phyloP scores from a whole-genome alignment of 345 rosid species.

The Dimocarpus longan region DNA sequence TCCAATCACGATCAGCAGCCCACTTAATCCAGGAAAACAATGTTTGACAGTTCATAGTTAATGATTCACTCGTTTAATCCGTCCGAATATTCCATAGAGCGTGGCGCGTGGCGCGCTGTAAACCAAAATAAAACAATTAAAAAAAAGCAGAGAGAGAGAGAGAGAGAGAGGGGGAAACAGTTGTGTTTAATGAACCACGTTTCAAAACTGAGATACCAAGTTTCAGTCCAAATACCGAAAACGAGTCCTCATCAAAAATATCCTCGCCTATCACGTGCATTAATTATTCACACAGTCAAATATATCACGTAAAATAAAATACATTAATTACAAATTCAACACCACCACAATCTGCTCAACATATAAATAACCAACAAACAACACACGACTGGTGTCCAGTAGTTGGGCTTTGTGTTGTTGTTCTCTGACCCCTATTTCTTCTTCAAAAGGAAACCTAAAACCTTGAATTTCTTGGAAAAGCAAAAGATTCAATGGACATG shows the following conservation, averaged over 20 bases:
- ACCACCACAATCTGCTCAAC: background rate
- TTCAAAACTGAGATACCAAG: background rate
- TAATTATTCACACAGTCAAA: conserved; percentile 16
- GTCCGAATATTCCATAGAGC: background rate
- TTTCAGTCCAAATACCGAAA: conserved; percentile 18
- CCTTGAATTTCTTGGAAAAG: background rate
- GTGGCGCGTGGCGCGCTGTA: background rate
- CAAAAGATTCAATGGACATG: conserved; percentile 27
- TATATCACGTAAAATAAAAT: background rate
- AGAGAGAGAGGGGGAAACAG: background rate
- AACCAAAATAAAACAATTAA: background rate
- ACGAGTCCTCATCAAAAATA: conserved; percentile 16
- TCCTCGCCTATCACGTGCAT: conserved; percentile 58
- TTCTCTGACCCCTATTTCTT: conserved; percentile 1
- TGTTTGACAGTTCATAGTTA: background rate
- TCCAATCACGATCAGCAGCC: background rate
- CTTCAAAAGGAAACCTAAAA: background rate
- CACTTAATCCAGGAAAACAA: background rate
- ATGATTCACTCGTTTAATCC: too few species aligned
- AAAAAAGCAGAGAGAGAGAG: background rate
- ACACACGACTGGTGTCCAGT: background rate
- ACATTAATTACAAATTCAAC: background rate
- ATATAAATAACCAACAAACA: conserved; percentile 8
- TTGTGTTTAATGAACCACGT: conserved; percentile 20
- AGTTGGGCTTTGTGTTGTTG: background rate